Base-by-base conservation (phyloP, 225 moss, liverwort and hornwort genomes). In the Rhytidiadelphus loreus region DNA sequence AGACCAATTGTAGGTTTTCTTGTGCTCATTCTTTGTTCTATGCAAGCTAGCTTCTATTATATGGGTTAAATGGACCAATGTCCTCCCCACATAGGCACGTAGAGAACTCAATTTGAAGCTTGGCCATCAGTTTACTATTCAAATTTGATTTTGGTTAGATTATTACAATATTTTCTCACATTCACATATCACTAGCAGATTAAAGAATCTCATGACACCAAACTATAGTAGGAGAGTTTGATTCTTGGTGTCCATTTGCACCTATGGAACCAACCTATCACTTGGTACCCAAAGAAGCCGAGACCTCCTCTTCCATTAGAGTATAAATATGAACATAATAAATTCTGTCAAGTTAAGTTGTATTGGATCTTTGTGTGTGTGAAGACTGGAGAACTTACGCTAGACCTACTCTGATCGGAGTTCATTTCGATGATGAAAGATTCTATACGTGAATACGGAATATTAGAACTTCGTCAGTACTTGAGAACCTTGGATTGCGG, bases 51-150 rank as follows among this genome's bases (percentile, higher is more conserved):
- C 16, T 32, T 48, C 19, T 75, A 19, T 5, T 30, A 18, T 9
- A 19, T 73, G 4, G 5, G 4, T 18, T 5, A 46, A 0, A 46
- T 30, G 18, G 30, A 46, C 18, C 11, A 14, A 73, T 11, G 30
- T 11, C 46, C 14, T 73, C 30, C 3, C 3, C 0, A 0, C 1
- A 25, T 41, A 41, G 7, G 1, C 2, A 0, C 5, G 12, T 30
- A 28, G 3, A 46, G 0, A 18, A 29, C 5, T 73, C 1, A 29
- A 0, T 18, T 11, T n/a, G 23, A 68, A n/a, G 4, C 2, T n/a
- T 68, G 12, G 18, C 3, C 37, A 69, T 39, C 0, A 2, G 23
- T 25, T 25, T 70, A 69, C n/a, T n/a, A 25, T 41, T 19, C 19
- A 5, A 46, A 46, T 11, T 46, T 74, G 11, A 19, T 46, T 29